Conservation (phyloP, 306 rosid species). For the Fragaria nilgerrensis region DNA sequence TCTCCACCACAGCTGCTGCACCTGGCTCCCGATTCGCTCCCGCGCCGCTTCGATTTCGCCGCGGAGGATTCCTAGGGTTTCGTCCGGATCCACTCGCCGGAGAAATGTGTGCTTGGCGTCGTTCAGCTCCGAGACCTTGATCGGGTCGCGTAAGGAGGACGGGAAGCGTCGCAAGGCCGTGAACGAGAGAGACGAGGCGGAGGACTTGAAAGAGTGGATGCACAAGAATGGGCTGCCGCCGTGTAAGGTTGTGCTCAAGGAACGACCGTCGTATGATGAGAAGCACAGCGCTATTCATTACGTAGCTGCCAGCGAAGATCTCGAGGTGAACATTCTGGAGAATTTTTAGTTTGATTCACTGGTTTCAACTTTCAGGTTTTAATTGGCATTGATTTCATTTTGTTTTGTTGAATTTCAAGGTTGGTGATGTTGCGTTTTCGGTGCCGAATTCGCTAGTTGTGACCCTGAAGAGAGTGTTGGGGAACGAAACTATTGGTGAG, state of each 20-base stretch:
- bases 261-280: slow-evolving; percentile 53
- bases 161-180: slow-evolving; percentile 34
- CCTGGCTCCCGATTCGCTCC: slow-evolving; percentile 42
- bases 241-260: slow-evolving; percentile 78
- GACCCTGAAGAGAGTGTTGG: slow-evolving; percentile 88
- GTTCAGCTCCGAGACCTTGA: slow-evolving; percentile 68
- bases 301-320: slow-evolving; percentile 89
- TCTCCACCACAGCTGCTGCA: slow-evolving; percentile 37
- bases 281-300: slow-evolving; percentile 67
- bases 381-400: background rate
- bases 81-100: slow-evolving; percentile 25
- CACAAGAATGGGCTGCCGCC: slow-evolving; percentile 80
- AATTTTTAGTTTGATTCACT: background rate
- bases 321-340: slow-evolving; percentile 44
- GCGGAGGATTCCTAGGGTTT: slow-evolving; percentile 17
- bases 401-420: slow-evolving; percentile 40
- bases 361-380: background rate
- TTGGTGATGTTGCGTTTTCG: slow-evolving; percentile 85
- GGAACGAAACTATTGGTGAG: slow-evolving; percentile 92
- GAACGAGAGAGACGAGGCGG: slow-evolving; percentile 45
- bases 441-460: slow-evolving; percentile 86
- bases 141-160: slow-evolving; percentile 45
- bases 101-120: slow-evolving; percentile 49
- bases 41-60: slow-evolving; percentile 37
- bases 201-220: slow-evolving; percentile 89